phyloP scores from a whole-genome alignment of 2,329 filamentous ascomycete species.

The Gnomoniopsis sp. region DNA sequence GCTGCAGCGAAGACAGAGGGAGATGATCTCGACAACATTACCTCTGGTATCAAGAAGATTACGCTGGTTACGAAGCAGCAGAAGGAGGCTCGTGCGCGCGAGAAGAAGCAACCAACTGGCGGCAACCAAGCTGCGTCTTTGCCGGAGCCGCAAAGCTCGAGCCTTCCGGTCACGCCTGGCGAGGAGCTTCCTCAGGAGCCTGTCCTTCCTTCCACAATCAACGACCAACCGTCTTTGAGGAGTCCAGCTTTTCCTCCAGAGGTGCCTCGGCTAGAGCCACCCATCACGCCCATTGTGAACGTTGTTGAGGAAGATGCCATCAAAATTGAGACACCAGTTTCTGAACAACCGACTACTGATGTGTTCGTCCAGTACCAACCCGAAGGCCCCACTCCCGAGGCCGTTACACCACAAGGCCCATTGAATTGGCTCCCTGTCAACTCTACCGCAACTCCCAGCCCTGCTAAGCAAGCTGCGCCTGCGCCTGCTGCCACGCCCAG shows the following conservation, averaged over 20 bases:
- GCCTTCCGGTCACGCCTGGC: conserved; percentile 8
- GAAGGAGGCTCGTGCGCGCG: conserved; percentile 47
- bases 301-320: not conserved
- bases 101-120: conserved; percentile 48
- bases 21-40: conserved; percentile 52
- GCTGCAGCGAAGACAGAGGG: conserved; percentile 18
- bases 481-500: not conserved
- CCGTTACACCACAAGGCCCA: conserved; percentile 35
- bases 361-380: conserved; percentile 55
- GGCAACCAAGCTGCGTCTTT: conserved; percentile 9
- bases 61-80: conserved; percentile 58
- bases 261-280: not conserved
- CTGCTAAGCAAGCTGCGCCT: not conserved
- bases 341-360: conserved; percentile 26
- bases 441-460: conserved; percentile 30
- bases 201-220: conserved; percentile 11
- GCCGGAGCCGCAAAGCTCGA: not conserved
- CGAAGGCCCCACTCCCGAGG: conserved; percentile 43
- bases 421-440: conserved; percentile 53
- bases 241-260: conserved; percentile 16
- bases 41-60: conserved; percentile 59
- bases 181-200: not conserved
- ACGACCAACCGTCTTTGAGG: conserved; percentile 2
- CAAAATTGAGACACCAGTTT: not conserved
- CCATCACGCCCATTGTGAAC: not conserved